Base-by-base conservation (phyloP, 2,329 filamentous ascomycete genomes). In the Didymella lethalis region DNA sequence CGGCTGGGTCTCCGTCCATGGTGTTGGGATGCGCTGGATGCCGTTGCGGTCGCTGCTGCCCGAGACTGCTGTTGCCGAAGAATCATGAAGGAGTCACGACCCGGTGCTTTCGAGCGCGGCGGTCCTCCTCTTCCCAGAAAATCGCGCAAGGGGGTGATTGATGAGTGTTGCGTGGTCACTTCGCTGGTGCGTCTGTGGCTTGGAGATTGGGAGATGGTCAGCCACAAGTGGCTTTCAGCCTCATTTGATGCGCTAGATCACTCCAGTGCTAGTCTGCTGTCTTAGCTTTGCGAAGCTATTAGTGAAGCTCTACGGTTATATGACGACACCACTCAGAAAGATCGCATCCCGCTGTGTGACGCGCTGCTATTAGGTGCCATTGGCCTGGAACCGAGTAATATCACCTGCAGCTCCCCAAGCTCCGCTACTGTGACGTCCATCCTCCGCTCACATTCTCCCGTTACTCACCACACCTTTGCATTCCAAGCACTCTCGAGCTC, bases 1-100 rank as follows among this genome's bases (percentile, higher is more conserved):
- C 88, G 69, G 86, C 85, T 61, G 88, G 86, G 81, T 91, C 89
- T 80, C 87, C 88, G 80, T 91, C 89, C 89, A 91, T 91, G 20
- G 68, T 66, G 59, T 55, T 48, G 58, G 64, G 53, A 68, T 62
- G 63, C 64, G 65, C 54, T 20, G 54, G 54, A 31, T 64, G 50
- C 58, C 54, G 63, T 65, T 31, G 65, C 57, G 46, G 50, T 64
- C 54, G 63, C 67, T 64, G 61, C 67, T 62, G 68, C 63, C 65
- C 69, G 67, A 55, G 57, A 51, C 29, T 59, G 48, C 32, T 62
- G 47, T 48, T 64, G 60, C 61, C 57, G 60, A 23, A 52, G 34
- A 59, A 61, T 48, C 68, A 70, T 70, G 62, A 62, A 68, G 62
- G 12, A 49, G 25, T 45, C 48, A 14, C 32, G 23, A 11, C 20